Evolutionary conservation across 177 flowering plant species (phyloP), one percentile per base, ranked within the genome.

Genomic region (Vitis hybrid): DNA sequence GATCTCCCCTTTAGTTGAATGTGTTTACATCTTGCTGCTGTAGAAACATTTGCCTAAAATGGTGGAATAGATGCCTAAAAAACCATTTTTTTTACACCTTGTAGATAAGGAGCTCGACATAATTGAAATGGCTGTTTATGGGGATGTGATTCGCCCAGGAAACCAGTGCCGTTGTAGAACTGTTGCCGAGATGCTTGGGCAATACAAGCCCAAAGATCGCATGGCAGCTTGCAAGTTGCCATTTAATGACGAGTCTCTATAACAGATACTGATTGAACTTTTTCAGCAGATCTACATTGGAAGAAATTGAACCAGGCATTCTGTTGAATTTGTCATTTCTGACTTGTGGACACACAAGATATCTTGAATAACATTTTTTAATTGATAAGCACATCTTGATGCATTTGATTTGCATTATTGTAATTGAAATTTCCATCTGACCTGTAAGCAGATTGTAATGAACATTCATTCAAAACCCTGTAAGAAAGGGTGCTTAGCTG

Each of bases 111-210:
- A 91, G 77, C 90, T 95, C 19, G 99, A 95, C 78, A 67, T 95
- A 11, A 86, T 93, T 19, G 99, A 93, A 81, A 93, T 95, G 99
- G 99, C 99, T 59, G 98, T 93, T 16, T 95, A 93, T 72, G 99
- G 99, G 13, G 98, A 95, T 76, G 97, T 95, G 51, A 78, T 90
- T 9, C 86, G 97, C 50, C 97, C 99, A 49, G 99, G 95, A 64
- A 91, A 91, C 50, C 85, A 91, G 64, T 95, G 99, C 53, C 91
- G 97, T 48, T 93, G 99, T 83, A 88, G 86, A 78, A 89, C 95
- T 51, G 88, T 93, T 19, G 94, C 98, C n/a, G 98, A 95, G 75
- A 79, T 90, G 97, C 98, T 95, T 45, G 97, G 98, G 10, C 79
- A 83, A 64, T 83, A 75, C 80, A 91, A 89, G 80, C 70, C 93